Conservation (phyloP, 164 flowering plant genomes). For the Kalanchoe fedtschenkoi region DNA sequence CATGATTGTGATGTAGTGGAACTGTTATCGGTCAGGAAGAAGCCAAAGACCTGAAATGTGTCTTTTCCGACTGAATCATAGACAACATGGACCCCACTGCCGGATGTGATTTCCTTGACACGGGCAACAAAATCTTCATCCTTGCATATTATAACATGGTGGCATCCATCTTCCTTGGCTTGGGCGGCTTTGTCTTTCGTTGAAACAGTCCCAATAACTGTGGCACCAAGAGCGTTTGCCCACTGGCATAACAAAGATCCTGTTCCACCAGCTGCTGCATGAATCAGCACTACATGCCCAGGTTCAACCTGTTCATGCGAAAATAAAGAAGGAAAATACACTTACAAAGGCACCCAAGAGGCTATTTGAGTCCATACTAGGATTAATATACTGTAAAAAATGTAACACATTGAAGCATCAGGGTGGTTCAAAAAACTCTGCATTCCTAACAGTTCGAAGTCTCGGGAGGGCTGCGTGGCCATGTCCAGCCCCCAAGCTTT, state of each 20-base stretch:
- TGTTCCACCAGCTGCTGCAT: conserved; percentile 96
- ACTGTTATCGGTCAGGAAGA: background rate
- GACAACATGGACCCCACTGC: conserved; percentile 60
- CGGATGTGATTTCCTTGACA: conserved; percentile 57
- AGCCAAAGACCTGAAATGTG: conserved; percentile 44
- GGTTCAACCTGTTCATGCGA: conserved; percentile 48
- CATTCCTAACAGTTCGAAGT: no score
- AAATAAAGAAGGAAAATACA: background rate
- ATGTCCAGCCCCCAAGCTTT: no score
- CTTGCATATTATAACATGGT: conserved; percentile 59
- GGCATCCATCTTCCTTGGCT: conserved; percentile 78
- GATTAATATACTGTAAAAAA: no score
- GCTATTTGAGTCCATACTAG: no score
- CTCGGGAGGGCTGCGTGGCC: no score
- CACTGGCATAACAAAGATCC: conserved; percentile 89
- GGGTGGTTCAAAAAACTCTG: no score
- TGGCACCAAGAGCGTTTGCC: conserved; percentile 88
- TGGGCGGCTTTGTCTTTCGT: conserved; percentile 76
- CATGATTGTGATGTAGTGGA: no score
- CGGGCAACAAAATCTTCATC: conserved; percentile 71
- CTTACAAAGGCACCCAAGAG: background rate
- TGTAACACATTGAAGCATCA: no score
- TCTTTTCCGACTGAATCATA: conserved; percentile 74
- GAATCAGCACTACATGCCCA: conserved; percentile 76
- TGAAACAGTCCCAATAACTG: conserved; percentile 90